Base-by-base conservation (phyloP, 2,329 filamentous ascomycete species). In the Ceratocystis ficicola region DNA sequence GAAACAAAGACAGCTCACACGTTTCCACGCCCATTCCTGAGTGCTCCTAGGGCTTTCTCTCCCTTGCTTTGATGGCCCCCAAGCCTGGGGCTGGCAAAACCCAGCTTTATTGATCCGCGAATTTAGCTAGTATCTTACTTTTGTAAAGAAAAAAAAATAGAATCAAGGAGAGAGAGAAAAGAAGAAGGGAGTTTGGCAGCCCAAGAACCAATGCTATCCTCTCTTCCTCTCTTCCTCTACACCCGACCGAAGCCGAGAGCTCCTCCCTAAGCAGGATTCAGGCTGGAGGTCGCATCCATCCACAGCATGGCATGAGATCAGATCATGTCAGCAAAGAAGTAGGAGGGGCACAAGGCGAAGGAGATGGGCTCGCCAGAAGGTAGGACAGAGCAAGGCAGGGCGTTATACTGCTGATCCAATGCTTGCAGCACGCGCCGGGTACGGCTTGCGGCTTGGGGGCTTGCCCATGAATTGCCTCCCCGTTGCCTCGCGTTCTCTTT, bases 1-100 rank as follows among this genome's bases (percentile, higher is more conserved):
- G 52, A 32, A 28, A 57, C 52, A 57, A 36, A 36, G 22, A 30
- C 52, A 57, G 25, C 52, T 57, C 52, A 57, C 52, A 57, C 52
- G 52, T 57, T 57, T 57, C 52, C 52, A 28, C 10, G 52, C 8
- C 52, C 52, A 57, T 57, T 57, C 52, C 52, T 32, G 22, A 28
- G 22, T 28, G 10, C 17, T 55, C 25, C 52, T 28, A 28, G 52
- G 20, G 44, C 17, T 22, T 20, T 10, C 20, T 36, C 4, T 22
- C 52, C 52, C 52, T 57, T 57, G n/a, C 22, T 55, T 20, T 20
- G 6, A 25, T 25, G 17, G 22, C 3, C 22, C 8, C 10, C n/a
- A 50, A 12, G 32, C 32, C 32, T 36, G 32, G 10, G 12, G 32
- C 32, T 36, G 32, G 32, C 32, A 12, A 36, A 36, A 12, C 32